phyloP scores from a whole-genome alignment of 208 protist genomes.

The Crithidia mellificae region DNA sequence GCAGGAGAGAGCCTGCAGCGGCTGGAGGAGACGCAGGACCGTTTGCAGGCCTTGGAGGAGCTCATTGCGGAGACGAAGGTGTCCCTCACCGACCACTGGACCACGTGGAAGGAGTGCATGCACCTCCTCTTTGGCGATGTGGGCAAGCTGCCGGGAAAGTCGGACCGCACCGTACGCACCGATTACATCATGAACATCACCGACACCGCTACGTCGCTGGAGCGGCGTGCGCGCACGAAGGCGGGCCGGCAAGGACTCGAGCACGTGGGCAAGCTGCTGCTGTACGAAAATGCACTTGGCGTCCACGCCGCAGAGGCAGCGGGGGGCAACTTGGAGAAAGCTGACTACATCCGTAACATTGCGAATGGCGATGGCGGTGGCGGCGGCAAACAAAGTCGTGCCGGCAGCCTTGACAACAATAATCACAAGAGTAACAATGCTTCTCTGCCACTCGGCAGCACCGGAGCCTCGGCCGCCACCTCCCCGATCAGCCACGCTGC shows the following conservation, averaged over 20 bases:
- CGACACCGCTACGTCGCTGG: slow-evolving; percentile 65
- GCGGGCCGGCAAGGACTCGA: slow-evolving; percentile 52
- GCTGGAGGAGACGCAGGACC: slow-evolving; percentile 44
- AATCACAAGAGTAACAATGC: not conserved
- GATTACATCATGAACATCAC: slow-evolving; percentile 76
- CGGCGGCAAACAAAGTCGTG: not conserved
- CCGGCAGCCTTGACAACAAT: not conserved
- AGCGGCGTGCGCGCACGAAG: slow-evolving; percentile 56
- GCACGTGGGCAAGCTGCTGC: slow-evolving; percentile 59
- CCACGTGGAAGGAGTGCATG: slow-evolving; percentile 61
- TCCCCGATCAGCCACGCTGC: not conserved
- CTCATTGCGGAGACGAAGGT: slow-evolving; percentile 58
- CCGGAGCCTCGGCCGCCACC: not conserved
- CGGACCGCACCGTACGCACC: slow-evolving; percentile 31
- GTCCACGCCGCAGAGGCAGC: slow-evolving; percentile 7
- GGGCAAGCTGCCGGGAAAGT: slow-evolving; percentile 34
- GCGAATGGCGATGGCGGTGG: not conserved
- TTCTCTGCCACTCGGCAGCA: not conserved
- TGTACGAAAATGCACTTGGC: slow-evolving; percentile 32
- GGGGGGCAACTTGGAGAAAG: not conserved
- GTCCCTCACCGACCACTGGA: slow-evolving; percentile 73
- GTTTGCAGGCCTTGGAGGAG: slow-evolving; percentile 46
- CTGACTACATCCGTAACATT: not conserved
- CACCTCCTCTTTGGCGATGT: slow-evolving; percentile 67
- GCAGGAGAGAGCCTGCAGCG: slow-evolving; percentile 47